Conservation (phyloP, 768 basidiomycete genomes). For the Suillus subalutaceus region DNA sequence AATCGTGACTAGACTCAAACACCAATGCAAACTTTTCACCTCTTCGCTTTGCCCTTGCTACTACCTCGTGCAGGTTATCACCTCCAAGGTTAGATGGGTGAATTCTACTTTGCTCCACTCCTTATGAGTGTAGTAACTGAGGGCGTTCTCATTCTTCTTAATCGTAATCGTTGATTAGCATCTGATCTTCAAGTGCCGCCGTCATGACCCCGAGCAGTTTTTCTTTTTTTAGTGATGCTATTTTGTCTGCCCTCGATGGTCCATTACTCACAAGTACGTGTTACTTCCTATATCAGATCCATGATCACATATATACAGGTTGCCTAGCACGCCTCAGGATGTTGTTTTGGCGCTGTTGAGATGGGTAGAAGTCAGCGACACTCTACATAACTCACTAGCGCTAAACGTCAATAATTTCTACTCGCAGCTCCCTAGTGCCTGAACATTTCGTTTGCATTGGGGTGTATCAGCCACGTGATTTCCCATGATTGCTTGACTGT, state of each 20-base stretch:
- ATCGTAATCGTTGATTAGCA: background rate
- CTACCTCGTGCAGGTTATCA: too few relatives aligned
- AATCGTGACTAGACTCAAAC: background rate
- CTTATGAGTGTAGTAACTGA: background rate
- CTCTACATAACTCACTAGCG: background rate
- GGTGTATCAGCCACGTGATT: rapidly evolving
- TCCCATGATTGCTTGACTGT: background rate
- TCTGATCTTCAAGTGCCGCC: background rate
- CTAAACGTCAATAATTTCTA: background rate
- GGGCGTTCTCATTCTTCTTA: background rate
- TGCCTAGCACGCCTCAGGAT: background rate
- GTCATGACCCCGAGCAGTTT: background rate
- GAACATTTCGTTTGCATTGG: background rate
- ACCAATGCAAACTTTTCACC: background rate
- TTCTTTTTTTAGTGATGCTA: background rate
- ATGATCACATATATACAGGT: background rate
- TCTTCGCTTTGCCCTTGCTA: background rate
- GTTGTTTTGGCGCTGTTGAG: background rate
- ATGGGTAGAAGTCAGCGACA: background rate
- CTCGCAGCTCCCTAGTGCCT: background rate
- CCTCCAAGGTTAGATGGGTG: too few relatives aligned
- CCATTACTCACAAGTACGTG: background rate
- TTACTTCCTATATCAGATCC: background rate
- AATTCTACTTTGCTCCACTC: background rate
- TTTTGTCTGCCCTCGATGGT: background rate